A percentile compares a stretch with the other conserved stretches of the same genome.
Conservation (phyloP, 1,284 basidiomycete genomes). For the Papiliotrema laurentii region DNA sequence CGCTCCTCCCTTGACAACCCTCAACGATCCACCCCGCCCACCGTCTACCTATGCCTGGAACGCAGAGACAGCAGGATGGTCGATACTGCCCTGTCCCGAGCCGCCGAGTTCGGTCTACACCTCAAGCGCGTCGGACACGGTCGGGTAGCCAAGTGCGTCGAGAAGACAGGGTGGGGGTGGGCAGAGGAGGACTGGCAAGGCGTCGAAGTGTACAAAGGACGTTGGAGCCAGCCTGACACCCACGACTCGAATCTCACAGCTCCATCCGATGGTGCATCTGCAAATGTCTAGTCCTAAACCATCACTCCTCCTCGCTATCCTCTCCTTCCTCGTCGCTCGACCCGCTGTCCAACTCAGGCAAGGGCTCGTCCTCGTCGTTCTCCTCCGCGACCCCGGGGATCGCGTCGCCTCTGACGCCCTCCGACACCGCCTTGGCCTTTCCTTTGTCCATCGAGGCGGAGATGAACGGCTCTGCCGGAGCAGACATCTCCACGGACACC, state of each 20-base stretch:
- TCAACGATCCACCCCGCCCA: slow-evolving; percentile 30
- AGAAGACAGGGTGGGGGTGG: slow-evolving; percentile 52
- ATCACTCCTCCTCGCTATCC: slow-evolving; percentile 37
- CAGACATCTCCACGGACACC: neutral
- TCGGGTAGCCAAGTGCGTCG: slow-evolving; percentile 61
- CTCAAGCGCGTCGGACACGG: slow-evolving; percentile 59
- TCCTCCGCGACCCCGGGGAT: slow-evolving; percentile 50
- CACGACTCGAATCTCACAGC: neutral
- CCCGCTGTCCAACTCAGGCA: slow-evolving; percentile 51
- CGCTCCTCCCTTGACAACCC: slow-evolving; percentile 51
- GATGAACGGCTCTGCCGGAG: too few relatives aligned
- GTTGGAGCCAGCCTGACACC: slow-evolving; percentile 7
- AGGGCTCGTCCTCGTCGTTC: slow-evolving; percentile 54
- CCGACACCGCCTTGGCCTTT: slow-evolving; percentile 9
- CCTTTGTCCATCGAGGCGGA: too few relatives aligned
- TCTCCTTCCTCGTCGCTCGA: slow-evolving; percentile 47
- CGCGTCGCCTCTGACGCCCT: neutral
- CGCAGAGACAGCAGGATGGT: slow-evolving; percentile 66
- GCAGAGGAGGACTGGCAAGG: slow-evolving; percentile 41
- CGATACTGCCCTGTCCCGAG: slow-evolving; percentile 57
- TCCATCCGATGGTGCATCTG: neutral
- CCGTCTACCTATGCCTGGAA: slow-evolving; percentile 69
- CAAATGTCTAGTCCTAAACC: slow-evolving; percentile 10
- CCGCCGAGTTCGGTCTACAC: slow-evolving; percentile 53
- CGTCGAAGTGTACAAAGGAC: slow-evolving; percentile 41